phyloP scores from a whole-genome alignment of 1,139 yeast genomes.

The Yamadazyma siamensis region DNA sequence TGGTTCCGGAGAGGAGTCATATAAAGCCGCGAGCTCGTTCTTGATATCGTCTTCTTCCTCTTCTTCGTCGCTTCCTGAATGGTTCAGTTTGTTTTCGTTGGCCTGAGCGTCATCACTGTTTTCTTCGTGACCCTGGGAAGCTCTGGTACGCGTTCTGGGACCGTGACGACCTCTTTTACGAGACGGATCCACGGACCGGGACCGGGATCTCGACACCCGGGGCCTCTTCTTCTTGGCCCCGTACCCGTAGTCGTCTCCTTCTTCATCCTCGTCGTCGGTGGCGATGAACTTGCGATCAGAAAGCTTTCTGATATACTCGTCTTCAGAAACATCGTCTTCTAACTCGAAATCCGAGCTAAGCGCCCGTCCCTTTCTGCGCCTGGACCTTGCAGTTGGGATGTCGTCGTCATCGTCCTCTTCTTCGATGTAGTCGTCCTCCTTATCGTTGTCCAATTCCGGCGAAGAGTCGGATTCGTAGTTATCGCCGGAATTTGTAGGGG shows the following conservation, averaged over 20 bases:
- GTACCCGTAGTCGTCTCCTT: constrained; percentile 26
- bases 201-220: constrained; percentile 19
- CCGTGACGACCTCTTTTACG: constrained; percentile 13
- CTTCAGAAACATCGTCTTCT: constrained; percentile 20
- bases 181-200: constrained; percentile 19
- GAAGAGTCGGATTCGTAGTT: constrained; percentile 10
- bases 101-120: constrained; percentile 12
- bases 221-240: constrained; percentile 17
- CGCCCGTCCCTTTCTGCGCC: constrained; percentile 10
- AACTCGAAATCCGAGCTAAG: constrained; percentile 16
- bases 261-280: constrained; percentile 30
- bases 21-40: constrained; percentile 50
- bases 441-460: constrained; percentile 15
- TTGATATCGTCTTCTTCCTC: constrained; percentile 40
- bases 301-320: constrained; percentile 27
- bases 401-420: constrained; percentile 29
- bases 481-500: constrained; percentile 1
- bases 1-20: constrained; percentile 53
- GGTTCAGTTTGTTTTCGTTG: background rate
- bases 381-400: constrained; percentile 11
- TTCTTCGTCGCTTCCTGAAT: constrained; percentile 8
- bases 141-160: constrained; percentile 10
- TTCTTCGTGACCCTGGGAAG: constrained; percentile 14
- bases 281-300: constrained; percentile 36
- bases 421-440: constrained; percentile 17